phyloP scores from a whole-genome alignment of 2,329 filamentous ascomycete genomes.

The Zymoseptoria ardabiliae region DNA sequence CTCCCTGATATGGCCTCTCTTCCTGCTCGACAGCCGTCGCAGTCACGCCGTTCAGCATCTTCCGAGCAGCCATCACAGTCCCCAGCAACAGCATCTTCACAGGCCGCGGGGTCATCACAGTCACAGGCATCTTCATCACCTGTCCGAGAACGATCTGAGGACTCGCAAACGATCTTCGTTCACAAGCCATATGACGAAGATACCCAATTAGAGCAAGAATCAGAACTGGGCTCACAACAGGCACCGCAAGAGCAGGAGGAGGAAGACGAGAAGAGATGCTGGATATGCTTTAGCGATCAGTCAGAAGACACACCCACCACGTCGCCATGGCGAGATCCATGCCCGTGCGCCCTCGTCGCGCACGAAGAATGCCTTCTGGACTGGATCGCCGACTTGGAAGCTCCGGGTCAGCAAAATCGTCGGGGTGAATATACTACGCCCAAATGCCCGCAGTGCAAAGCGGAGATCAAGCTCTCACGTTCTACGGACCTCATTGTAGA shows the following conservation, averaged over 20 bases:
- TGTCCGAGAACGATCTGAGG: slow-evolving; percentile 34
- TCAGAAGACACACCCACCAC: slow-evolving; percentile 56
- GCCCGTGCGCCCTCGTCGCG: slow-evolving; percentile 80
- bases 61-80: slow-evolving; percentile 11
- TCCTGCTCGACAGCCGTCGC: slow-evolving; percentile 27
- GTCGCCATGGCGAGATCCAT: slow-evolving; percentile 75
- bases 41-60: slow-evolving; percentile 15
- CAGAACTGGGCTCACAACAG: slow-evolving; percentile 5
- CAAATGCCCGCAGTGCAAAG: slow-evolving; percentile 83
- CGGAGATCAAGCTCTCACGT: slow-evolving; percentile 66
- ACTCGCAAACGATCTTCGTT: slow-evolving; percentile 41
- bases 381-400: slow-evolving; percentile 88
- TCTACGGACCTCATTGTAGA: slow-evolving; percentile 67
- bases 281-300: slow-evolving; percentile 63
- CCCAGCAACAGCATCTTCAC: slow-evolving; percentile 15
- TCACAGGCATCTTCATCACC: slow-evolving; percentile 16
- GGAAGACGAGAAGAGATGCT: slow-evolving; percentile 49
- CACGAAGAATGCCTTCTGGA: slow-evolving; percentile 85
- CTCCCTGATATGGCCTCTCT: slow-evolving; percentile 36
- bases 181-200: slow-evolving; percentile 26
- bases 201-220: slow-evolving; percentile 4
- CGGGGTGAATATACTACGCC: slow-evolving; percentile 52
- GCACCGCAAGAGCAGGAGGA: slow-evolving; percentile 7
- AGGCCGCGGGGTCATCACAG: slow-evolving; percentile 9
- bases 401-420: slow-evolving; percentile 45